Evolutionary conservation across 2,329 filamentous ascomycete species (phyloP).

Genomic region (Colletotrichum cordylinicola): DNA sequence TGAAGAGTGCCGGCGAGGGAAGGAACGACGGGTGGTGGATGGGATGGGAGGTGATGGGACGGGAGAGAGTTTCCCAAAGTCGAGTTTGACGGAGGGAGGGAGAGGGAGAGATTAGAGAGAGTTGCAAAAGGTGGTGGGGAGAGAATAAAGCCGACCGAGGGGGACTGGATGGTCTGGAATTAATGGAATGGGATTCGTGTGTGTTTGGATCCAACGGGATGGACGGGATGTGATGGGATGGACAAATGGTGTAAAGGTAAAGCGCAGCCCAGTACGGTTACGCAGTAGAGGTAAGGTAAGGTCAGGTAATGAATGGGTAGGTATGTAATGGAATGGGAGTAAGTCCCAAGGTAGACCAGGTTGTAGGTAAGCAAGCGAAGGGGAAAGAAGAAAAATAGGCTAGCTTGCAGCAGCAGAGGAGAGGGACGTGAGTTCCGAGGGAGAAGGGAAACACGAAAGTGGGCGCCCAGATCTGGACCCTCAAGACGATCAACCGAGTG

Average conservation of each 20-base stretch:
- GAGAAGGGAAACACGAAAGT: constrained; percentile 1
- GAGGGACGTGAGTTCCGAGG: constrained; percentile 11
- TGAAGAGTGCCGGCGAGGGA: neutral
- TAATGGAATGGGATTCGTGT: neutral
- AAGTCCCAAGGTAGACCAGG: neutral
- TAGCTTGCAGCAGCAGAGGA: neutral
- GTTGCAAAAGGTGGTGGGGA: neutral
- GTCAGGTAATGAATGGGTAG: neutral
- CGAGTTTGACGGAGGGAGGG: neutral
- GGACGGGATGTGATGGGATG: neutral
- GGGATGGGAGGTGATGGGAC: neutral
- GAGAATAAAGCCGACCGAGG: constrained; percentile 1
- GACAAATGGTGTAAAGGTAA: neutral
- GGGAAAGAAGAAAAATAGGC: constrained; percentile 10
- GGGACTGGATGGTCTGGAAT: constrained; percentile 2
- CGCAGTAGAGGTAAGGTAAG: neutral
- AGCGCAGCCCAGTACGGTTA: neutral
- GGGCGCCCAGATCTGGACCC: neutral
- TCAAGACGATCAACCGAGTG: neutral
- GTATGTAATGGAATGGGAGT: neutral
- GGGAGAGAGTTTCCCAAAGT: neutral
- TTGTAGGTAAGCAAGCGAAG: constrained; percentile 9
- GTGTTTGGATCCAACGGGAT: neutral
- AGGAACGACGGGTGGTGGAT: neutral
- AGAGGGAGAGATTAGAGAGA: neutral